Base-by-base conservation (phyloP, 2,329 filamentous ascomycete species). In the Uncinocarpus reesii region DNA sequence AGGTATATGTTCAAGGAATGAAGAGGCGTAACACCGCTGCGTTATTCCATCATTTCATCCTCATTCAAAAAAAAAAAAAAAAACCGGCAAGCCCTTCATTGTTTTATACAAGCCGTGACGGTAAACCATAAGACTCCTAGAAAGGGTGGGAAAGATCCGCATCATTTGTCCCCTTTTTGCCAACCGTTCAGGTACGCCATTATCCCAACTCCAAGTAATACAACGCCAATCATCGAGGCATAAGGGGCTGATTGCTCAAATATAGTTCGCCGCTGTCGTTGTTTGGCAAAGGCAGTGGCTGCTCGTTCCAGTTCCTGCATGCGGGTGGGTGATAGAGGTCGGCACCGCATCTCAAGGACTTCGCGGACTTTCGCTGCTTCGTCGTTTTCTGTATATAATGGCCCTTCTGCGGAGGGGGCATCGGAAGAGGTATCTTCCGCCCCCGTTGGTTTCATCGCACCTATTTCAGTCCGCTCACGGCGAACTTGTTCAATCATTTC, bases 161-260 rank as follows among this genome's bases (percentile, higher is more conserved):
- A 40, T 45, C 42, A 52, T 48, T 31, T 47, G 35, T 75, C 73
- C 47, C 69, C 63, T 58, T 73, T 74, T 59, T 87, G 83, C 84
- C 84, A 90, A 44, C 83, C 83, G 60, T 92, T 92, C 57, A 92
- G 74, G 65, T 88, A 89, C 35, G 84, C 84, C 86, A 92, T 92
- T 55, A 92, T 65, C 11, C 86, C 84, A 70, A 92, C 83, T 26
- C 86, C 86, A 52, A 92, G 70, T 48, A 92, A 66, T 21, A 92
- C 85, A 26, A 92, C 86, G 8, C 86, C 83, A 38, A 92, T 67
- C 77, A 90, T 87, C 1, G 84, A 88, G 34, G 83, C 82, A 60
- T 89, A 90, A 13, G 86, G 86, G 50, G 85, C 72, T 48, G 77
- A 74, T 38, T 81, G 74, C 52, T 72, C 65, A 41, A 77, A 61